These are phyloP conservation scores for Butyriboletus loyo DNA, from an alignment of 768 basidiomycete species.

Conservation along the genomic window DNA sequence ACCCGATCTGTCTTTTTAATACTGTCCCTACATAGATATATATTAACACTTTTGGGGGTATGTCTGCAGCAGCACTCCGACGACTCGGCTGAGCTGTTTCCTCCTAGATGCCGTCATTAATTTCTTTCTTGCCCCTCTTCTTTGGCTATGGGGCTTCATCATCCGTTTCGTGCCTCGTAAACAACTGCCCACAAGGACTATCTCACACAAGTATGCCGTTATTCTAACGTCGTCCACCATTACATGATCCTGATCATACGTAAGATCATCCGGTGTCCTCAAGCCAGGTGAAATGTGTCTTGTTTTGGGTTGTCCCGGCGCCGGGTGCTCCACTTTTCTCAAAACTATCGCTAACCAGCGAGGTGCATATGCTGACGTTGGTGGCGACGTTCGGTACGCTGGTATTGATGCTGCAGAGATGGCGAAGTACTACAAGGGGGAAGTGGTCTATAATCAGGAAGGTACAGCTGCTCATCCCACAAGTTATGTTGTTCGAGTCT, in stretches of 20 bases:
- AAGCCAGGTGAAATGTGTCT: constrained; percentile 87
- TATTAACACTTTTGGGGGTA: constrained; percentile 59
- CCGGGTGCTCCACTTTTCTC: constrained; percentile 85
- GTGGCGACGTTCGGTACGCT: constrained; percentile 77
- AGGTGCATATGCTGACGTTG: constrained; percentile 56
- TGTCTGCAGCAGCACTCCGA: constrained; percentile 16
- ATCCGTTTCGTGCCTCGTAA: constrained; percentile 39
- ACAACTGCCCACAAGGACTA: constrained; percentile 43
- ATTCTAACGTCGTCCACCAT: background rate
- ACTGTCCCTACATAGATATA: constrained; percentile 37
- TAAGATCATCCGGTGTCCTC: constrained; percentile 64
- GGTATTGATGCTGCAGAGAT: constrained; percentile 77
- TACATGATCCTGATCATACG: background rate
- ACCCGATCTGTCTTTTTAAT: background rate
- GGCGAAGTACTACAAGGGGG: constrained; percentile 72
- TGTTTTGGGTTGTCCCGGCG: constrained; percentile 77
- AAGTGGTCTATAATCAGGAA: constrained; percentile 77
- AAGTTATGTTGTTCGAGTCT: background rate
- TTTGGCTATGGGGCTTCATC: constrained; percentile 46
- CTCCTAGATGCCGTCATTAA: constrained; percentile 46
- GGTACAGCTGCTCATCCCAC: constrained; percentile 34
- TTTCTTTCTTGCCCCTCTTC: constrained; percentile 52
- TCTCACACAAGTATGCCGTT: constrained; percentile 52
- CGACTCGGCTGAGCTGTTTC: background rate
- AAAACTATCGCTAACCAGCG: constrained; percentile 80